Evolutionary conservation across 768 basidiomycete genomes (phyloP).

Genomic region (Tylopilus cervinicoccineus): DNA sequence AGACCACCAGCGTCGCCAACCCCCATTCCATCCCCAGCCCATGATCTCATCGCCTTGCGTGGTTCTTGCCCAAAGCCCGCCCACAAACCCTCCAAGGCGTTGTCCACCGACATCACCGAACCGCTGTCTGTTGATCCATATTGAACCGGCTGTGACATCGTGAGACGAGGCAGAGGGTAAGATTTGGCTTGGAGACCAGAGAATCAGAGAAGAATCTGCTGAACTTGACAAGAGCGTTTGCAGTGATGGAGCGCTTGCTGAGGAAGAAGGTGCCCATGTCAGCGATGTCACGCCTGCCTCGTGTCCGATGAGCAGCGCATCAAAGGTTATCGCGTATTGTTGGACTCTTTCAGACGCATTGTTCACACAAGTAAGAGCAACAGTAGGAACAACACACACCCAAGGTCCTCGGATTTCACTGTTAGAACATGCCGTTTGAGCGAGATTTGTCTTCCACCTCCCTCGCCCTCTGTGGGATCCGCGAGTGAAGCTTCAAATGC

Average conservation of each 20-base stretch:
- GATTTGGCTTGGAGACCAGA: slow-evolving; percentile 81
- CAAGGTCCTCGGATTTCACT: slow-evolving; percentile 43
- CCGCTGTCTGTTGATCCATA: slow-evolving; percentile 89
- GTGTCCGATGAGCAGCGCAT: slow-evolving; percentile 94
- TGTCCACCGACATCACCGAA: slow-evolving; percentile 96
- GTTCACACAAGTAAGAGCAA: slow-evolving; percentile 20
- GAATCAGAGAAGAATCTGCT: slow-evolving; percentile 90
- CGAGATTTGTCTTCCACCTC: slow-evolving; percentile 83
- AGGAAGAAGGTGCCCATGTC: slow-evolving; percentile 63
- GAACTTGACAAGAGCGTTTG: slow-evolving; percentile 83
- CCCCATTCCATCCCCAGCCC: slow-evolving; percentile 93
- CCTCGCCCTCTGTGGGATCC: slow-evolving; percentile 66
- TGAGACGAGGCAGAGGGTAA: slow-evolving; percentile 32
- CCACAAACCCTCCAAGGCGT: slow-evolving; percentile 88
- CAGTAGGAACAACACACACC: slow-evolving; percentile 19
- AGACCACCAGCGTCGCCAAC: slow-evolving; percentile 85
- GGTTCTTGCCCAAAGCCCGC: slow-evolving; percentile 71
- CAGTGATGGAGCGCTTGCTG: slow-evolving; percentile 25
- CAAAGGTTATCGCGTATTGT: slow-evolving; percentile 81
- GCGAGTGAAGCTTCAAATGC: slow-evolving; percentile 82
- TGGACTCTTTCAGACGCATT: slow-evolving; percentile 30
- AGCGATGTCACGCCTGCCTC: slow-evolving; percentile 89
- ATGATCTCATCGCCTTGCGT: slow-evolving; percentile 54
- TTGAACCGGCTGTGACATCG: slow-evolving; percentile 43
- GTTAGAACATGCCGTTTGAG: slow-evolving; percentile 80